Evolutionary conservation across 371 early-diverging fungal species (phyloP).

Genomic region (Amoeboaphelidium protococcarum): DNA sequence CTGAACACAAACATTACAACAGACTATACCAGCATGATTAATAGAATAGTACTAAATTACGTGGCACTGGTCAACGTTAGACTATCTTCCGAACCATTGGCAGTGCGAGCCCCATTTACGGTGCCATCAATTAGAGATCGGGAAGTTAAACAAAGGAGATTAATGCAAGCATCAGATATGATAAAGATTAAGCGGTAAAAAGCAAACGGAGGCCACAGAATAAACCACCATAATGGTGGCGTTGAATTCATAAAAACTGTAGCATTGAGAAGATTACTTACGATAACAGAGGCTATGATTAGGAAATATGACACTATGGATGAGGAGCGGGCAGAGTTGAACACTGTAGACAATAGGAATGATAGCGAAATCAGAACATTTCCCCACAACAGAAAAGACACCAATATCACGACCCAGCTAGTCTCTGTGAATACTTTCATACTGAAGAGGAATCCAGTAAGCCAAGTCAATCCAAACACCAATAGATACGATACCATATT

Average conservation of each 20-base stretch:
- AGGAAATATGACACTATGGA: not conserved
- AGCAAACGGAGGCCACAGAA: not conserved
- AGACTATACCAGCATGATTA: too few species aligned
- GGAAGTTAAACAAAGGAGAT: not conserved
- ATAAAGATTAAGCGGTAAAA: not conserved
- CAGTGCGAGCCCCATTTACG: too few species aligned
- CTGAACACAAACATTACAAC: too few species aligned
- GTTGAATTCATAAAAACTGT: not conserved
- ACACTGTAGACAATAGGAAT: not conserved
- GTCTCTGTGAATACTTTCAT: not conserved
- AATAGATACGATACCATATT: not conserved
- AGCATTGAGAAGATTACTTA: not conserved
- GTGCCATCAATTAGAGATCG: too few species aligned
- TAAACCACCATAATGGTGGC: not conserved
- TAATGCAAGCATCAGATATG: not conserved
- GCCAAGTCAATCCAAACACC: not conserved
- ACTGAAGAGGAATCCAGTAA: not conserved
- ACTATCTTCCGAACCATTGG: too few species aligned
- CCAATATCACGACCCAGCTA: not conserved
- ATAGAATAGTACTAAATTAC: too few species aligned
- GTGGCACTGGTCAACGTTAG: too few species aligned
- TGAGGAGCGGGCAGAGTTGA: not conserved
- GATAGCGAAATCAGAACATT: not conserved
- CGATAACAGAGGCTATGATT: not conserved
- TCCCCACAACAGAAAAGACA: not conserved